Conservation (phyloP, 768 basidiomycete genomes). For the Podaxis sp. region DNA sequence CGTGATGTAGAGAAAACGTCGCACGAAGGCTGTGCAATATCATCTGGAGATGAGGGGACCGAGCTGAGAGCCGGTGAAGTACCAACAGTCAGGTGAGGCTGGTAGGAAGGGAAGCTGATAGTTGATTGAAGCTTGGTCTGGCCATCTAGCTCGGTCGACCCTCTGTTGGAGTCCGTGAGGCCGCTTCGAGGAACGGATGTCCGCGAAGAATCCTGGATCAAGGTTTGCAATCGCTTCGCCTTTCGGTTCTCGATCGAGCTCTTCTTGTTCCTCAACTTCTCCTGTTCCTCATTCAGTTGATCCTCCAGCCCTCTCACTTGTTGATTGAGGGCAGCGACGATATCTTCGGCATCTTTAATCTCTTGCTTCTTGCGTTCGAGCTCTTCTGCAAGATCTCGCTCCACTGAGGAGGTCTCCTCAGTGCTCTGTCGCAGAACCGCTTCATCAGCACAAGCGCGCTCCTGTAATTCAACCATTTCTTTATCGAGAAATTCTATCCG, state of each 20-base stretch:
- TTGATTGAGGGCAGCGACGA: slow-evolving; percentile 54
- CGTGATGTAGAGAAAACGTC: background rate
- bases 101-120: background rate
- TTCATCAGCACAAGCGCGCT: slow-evolving; percentile 52
- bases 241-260: background rate
- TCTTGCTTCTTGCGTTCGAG: slow-evolving; percentile 58
- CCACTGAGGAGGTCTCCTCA: slow-evolving; percentile 40
- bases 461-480: slow-evolving; percentile 53
- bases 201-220: background rate
- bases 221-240: background rate
- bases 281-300: slow-evolving; percentile 57
- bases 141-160: background rate
- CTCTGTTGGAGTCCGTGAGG: background rate
- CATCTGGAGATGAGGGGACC: background rate
- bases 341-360: slow-evolving; percentile 62
- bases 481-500: slow-evolving; percentile 56
- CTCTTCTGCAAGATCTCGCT: slow-evolving; percentile 48
- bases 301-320: slow-evolving; percentile 75
- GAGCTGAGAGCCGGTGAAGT: background rate
- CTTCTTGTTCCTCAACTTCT: slow-evolving; percentile 39
- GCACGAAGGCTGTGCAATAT: background rate
- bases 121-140: background rate
- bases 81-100: background rate
- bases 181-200: background rate
- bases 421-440: slow-evolving; percentile 43